Base-by-base conservation (phyloP, 1,139 yeast genomes). In the Suhomyces anneliseae region DNA sequence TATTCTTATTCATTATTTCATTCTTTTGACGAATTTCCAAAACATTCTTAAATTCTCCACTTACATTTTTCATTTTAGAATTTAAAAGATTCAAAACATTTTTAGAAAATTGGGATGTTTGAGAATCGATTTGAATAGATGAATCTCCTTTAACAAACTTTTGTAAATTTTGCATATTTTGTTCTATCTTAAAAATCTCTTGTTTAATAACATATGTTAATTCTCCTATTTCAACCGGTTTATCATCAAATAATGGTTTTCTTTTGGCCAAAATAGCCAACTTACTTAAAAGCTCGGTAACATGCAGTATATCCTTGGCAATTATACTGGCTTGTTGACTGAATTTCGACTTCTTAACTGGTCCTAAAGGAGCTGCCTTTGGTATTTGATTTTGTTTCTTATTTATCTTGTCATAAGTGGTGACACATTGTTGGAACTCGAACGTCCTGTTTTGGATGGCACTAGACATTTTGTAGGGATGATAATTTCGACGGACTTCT, bases 241-340 rank as follows among this genome's bases (percentile, higher is more conserved):
- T 85, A 66, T 95, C 99, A 62, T 92, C 97, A 59, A 93, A 89
- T 60, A 93, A 69, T n/a, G 97, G 96, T 64, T 90, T 92, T 57
- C 92, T 75, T 64, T 87, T 89, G 8, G 99, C 97, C 53, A 93
- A 68, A 40, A 81, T 59, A 1, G 99, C 97, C 43, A 93, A 74
- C 57, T 90, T 85, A 42, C 87, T 83, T 50, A 95, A 75, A 59
- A 90, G 74, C 48, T 84, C 90, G 2, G 97, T 92, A n/a, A 95
- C 90, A 50, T 83, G 85, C 14, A 90, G 86, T 47, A 93, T 90
- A 60, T 93, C 97, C 59, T 83, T 86, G 43, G 98, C 97, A 39
- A 93, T 89, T 27, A 75, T 70, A 34, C 93, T 80, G 2, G 99
- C 99, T 55, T 85, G 83, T 51, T 76, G 74, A 52, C 90, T 85